Conservation (phyloP, 2,329 filamentous ascomycete genomes). For the Furcasterigmium sp. region DNA sequence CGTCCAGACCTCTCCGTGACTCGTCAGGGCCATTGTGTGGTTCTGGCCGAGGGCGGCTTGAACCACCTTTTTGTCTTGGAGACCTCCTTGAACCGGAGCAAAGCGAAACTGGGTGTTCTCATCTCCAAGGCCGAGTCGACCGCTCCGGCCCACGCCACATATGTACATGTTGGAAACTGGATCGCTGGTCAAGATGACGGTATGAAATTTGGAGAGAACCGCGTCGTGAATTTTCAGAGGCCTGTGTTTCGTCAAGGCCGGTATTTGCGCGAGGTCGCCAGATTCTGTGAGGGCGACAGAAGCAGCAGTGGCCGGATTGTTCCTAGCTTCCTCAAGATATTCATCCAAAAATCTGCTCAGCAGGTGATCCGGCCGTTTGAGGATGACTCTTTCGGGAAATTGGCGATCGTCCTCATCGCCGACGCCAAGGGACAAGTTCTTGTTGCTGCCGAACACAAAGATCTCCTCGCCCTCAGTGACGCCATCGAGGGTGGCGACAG, state of each 20-base stretch:
- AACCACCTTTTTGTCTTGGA: conserved; percentile 68
- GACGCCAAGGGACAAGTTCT: conserved; percentile 86
- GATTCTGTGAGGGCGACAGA: conserved; percentile 6
- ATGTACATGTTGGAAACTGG: conserved; percentile 87
- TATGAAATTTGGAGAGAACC: conserved; percentile 86
- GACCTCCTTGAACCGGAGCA: conserved; percentile 70
- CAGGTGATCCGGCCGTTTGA: conserved; percentile 74
- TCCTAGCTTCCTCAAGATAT: conserved; percentile 45
- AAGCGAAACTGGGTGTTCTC: conserved; percentile 88
- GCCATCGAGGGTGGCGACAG: conserved; percentile 13
- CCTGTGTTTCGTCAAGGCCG: conserved; percentile 64
- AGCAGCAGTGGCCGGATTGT: conserved; percentile 16
- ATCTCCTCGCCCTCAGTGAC: conserved; percentile 66
- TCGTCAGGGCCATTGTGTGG: conserved; percentile 79
- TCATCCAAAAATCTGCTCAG: conserved; percentile 69
- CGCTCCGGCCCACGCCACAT: conserved; percentile 86
- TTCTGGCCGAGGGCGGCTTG: conserved; percentile 86
- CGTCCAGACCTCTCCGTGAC: conserved; percentile 85
- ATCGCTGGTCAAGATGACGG: conserved; percentile 81
- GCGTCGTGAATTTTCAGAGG: conserved; percentile 77
- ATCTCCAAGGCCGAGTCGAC: conserved; percentile 81
- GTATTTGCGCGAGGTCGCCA: conserved; percentile 49
- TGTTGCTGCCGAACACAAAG: conserved; percentile 94
- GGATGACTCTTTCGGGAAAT: conserved; percentile 76
- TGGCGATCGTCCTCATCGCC: conserved; percentile 96